phyloP scores from a whole-genome alignment of 768 basidiomycete species.

The Pleurotus tuoliensis region DNA sequence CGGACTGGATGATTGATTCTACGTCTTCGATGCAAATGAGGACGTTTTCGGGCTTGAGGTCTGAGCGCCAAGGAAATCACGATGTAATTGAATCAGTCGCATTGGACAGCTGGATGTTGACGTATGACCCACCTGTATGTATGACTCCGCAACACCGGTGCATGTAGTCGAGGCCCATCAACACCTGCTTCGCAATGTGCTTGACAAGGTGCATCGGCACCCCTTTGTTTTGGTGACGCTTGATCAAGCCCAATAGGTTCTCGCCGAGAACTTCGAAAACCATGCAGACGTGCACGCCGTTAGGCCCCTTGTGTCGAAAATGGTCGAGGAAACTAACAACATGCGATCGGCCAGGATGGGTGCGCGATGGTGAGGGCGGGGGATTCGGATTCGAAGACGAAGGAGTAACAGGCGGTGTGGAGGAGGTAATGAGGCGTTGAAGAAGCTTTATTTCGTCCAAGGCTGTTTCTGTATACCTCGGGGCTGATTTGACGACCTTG shows the following conservation, averaged over 20 bases:
- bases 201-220: conserved; percentile 90
- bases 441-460: conserved; percentile 98
- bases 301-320: conserved; percentile 94
- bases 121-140: conserved; percentile 65
- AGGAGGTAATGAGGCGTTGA: conserved; percentile 88
- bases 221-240: conserved; percentile 96
- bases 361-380: conserved; percentile 51
- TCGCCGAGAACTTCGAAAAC: conserved; percentile 98
- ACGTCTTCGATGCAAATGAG: conserved; percentile 97
- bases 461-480: conserved; percentile 96
- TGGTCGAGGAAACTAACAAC: conserved; percentile 98
- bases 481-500: conserved; percentile 98
- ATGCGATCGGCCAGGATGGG: conserved; percentile 87
- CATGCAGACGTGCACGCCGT: conserved; percentile 99
- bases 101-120: neutral
- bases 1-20: conserved; percentile 84
- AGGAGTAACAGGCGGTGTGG: conserved; percentile 49
- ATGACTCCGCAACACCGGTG: conserved; percentile 96
- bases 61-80: conserved; percentile 28
- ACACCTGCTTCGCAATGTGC: conserved; percentile 95
- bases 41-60: conserved; percentile 98
- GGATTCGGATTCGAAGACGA: conserved; percentile 48
- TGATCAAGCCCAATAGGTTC: conserved; percentile 93
- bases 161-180: conserved; percentile 96
- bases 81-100: neutral